A percentile compares a stretch with the other conserved stretches of the same genome.
Evolutionary conservation across 306 rosid species (phyloP).

Genomic region (Gastrolobium bilobum): DNA sequence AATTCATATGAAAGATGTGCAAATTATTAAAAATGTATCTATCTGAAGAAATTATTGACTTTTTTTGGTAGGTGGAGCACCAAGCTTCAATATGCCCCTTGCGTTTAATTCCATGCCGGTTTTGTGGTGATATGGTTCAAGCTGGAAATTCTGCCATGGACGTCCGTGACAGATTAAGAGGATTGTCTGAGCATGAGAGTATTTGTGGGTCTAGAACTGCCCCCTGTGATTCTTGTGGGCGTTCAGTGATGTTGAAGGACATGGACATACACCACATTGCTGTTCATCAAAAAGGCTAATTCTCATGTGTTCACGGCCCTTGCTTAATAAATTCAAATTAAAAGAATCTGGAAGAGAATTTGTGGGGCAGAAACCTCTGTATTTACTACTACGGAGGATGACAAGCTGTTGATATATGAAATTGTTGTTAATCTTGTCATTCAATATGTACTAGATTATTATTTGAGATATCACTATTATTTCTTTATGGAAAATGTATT

Average conservation of each 20-base stretch:
- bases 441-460: conserved; percentile 13
- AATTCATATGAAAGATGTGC: conserved; percentile 25
- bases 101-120: conserved; percentile 81
- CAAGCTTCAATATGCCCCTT: conserved; percentile 80
- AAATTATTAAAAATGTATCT: conserved; percentile 1
- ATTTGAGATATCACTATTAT: not conserved
- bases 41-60: conserved; percentile 21
- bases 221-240: conserved; percentile 97
- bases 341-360: conserved; percentile 11
- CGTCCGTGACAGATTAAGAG: conserved; percentile 83
- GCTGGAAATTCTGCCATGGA: conserved; percentile 87
- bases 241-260: conserved; percentile 96
- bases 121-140: conserved; percentile 98
- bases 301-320: conserved; percentile 5
- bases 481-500: conserved; percentile 6
- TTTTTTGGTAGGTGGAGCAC: conserved; percentile 75
- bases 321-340: conserved; percentile 1
- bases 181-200: conserved; percentile 95
- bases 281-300: conserved; percentile 88
- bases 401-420: conserved; percentile 7
- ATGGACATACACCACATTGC: conserved; percentile 96
- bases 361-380: conserved; percentile 27
- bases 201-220: conserved; percentile 94
- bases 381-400: conserved; percentile 28
- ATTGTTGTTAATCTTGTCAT: conserved; percentile 24